Percentiles rank a stretch among this genome's conserved stretches.
Evolutionary conservation across 2,329 filamentous ascomycete genomes (phyloP).

Genomic region (Exophiala lecanii-corni): DNA sequence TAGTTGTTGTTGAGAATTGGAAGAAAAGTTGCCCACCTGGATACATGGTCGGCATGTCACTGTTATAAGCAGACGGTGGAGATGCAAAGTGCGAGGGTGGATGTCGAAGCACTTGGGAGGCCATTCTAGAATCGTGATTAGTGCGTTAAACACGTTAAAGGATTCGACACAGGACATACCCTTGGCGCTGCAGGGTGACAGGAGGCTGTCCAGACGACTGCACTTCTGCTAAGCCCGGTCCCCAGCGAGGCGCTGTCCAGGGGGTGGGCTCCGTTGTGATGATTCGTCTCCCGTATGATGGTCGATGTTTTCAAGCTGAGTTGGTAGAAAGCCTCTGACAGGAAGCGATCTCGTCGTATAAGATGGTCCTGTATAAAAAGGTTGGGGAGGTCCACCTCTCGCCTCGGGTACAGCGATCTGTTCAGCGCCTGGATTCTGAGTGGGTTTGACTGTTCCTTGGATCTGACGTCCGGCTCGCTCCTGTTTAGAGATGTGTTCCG

Average conservation of each 20-base stretch:
- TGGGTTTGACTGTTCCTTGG: too few relatives aligned
- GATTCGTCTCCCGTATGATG: neutral
- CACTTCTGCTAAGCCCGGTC: constrained; percentile 1
- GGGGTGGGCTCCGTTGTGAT: neutral
- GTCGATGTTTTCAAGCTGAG: neutral
- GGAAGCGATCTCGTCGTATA: neutral
- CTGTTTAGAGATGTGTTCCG: too few relatives aligned
- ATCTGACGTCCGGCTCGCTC: too few relatives aligned
- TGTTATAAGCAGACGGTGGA: constrained; percentile 13
- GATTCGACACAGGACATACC: constrained; percentile 10
- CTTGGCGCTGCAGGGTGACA: constrained; percentile 13
- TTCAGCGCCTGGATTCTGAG: too few relatives aligned
- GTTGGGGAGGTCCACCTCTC: too few relatives aligned
- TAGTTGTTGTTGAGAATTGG: constrained; percentile 2
- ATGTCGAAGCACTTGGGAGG: constrained; percentile 18
- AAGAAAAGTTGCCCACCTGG: constrained; percentile 3
- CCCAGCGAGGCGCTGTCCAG: neutral
- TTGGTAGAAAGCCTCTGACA: neutral
- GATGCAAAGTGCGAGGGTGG: constrained; percentile 10
- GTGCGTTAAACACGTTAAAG: constrained; percentile 1
- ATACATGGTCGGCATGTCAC: constrained; percentile 11
- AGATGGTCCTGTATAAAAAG: too few relatives aligned
- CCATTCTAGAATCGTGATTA: constrained; percentile 16
- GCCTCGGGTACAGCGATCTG: too few relatives aligned
- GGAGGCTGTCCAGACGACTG: constrained; percentile 1